Evolutionary conservation across 192 early-diverging fungal species (phyloP).

Genomic region (Podila clonocystis): DNA sequence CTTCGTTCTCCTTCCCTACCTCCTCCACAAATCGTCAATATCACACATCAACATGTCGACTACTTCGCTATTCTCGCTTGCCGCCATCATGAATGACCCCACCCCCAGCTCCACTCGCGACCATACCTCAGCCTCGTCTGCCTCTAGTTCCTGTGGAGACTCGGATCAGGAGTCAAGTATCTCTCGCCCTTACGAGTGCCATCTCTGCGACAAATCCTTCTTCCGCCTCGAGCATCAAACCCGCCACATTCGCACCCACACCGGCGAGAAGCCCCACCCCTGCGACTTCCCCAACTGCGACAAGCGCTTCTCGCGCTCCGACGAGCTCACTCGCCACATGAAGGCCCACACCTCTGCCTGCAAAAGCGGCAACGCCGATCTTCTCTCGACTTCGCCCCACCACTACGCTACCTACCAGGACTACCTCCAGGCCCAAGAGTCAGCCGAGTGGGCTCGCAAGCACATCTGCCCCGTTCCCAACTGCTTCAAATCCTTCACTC

Average conservation of each 20-base stretch:
- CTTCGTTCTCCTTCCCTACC: neutral
- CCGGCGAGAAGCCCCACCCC: slow-evolving; percentile 84
- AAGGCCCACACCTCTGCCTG: slow-evolving; percentile 66
- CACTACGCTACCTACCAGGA: slow-evolving; percentile 50
- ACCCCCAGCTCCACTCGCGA: slow-evolving; percentile 8
- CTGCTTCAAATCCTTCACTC: slow-evolving; percentile 59
- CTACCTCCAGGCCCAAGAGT: slow-evolving; percentile 43
- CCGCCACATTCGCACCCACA: slow-evolving; percentile 85
- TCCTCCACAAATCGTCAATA: slow-evolving; percentile 1
- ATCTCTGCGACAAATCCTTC: slow-evolving; percentile 78
- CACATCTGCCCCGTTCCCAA: slow-evolving; percentile 55
- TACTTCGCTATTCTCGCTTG: slow-evolving; percentile 38
- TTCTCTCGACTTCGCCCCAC: slow-evolving; percentile 44
- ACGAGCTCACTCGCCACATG: slow-evolving; percentile 81
- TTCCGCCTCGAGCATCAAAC: slow-evolving; percentile 83
- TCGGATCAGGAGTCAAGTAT: slow-evolving; percentile 30
- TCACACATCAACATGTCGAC: slow-evolving; percentile 20
- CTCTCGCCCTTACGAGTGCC: slow-evolving; percentile 78
- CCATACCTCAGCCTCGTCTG: slow-evolving; percentile 8
- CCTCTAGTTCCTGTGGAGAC: slow-evolving; percentile 17
- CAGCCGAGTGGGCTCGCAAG: slow-evolving; percentile 51
- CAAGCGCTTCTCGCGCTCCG: slow-evolving; percentile 81
- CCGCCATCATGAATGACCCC: slow-evolving; percentile 46
- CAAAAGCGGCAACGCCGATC: slow-evolving; percentile 57
- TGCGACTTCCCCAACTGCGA: slow-evolving; percentile 82